A percentile compares a stretch with the other conserved stretches of the same genome.
Conservation (phyloP, 129 eudicot genomes). For the Flaveria robusta region DNA sequence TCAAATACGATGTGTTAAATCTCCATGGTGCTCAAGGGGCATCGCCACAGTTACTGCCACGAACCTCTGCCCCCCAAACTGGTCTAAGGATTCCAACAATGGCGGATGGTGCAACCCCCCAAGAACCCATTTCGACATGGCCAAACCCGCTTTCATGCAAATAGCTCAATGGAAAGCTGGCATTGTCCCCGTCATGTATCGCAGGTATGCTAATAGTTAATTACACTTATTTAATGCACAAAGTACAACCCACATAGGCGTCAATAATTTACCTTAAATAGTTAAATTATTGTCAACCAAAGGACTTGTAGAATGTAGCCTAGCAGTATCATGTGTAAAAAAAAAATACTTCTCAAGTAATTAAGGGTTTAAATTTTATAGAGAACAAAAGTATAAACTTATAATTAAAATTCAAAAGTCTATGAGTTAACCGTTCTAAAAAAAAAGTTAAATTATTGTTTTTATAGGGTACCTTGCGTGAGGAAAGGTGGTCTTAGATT, state of each 20-base stretch:
- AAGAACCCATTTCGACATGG: conserved; percentile 82
- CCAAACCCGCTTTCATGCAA: conserved; percentile 91
- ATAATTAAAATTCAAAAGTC: too few species aligned
- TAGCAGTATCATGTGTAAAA: too few species aligned
- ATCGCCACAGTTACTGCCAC: conserved; percentile 75
- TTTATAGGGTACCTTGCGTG: conserved; percentile 66
- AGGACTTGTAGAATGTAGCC: too few species aligned
- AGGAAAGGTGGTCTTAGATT: conserved; percentile 67
- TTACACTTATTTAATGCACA: background rate
- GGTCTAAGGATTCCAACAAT: conserved; percentile 54
- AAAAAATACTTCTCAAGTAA: too few species aligned
- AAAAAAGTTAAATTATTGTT: background rate
- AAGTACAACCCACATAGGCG: background rate
- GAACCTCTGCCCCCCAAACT: conserved; percentile 89
- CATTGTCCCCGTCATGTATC: conserved; percentile 76
- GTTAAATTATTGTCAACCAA: too few species aligned
- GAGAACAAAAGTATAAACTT: too few species aligned
- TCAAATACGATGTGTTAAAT: conserved; percentile 58
- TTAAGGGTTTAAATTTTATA: too few species aligned
- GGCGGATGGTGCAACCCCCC: conserved; percentile 99
- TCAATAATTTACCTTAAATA: background rate
- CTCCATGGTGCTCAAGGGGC: conserved; percentile 57
- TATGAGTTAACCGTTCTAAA: too few species aligned
- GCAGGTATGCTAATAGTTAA: conserved; percentile 47
- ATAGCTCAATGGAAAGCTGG: conserved; percentile 86